Conservation (phyloP, 495 filamentous ascomycete genomes). For the Penicillium ucsense region DNA sequence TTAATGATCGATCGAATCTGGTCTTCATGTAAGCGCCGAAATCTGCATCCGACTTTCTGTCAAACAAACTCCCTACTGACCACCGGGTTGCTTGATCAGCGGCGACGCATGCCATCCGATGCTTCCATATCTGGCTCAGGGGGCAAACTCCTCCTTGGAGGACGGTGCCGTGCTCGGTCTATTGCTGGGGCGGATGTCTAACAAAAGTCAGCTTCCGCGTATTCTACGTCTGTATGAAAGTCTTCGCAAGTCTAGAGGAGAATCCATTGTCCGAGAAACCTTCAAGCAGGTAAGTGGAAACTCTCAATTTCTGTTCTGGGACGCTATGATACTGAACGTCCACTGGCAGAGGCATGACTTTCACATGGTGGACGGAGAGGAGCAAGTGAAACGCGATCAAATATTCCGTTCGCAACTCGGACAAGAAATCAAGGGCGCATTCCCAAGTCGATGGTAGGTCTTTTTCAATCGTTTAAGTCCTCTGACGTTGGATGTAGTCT, state of each 20-base stretch:
- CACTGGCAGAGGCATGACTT: slow-evolving; percentile 45
- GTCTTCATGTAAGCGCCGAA: slow-evolving; percentile 22
- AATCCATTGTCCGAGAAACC: slow-evolving; percentile 43
- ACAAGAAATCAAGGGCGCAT: slow-evolving; percentile 35
- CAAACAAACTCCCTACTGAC: background rate
- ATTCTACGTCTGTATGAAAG: slow-evolving; percentile 49
- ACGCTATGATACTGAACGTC: background rate
- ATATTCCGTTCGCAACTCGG: slow-evolving; percentile 36
- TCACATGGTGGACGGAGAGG: slow-evolving; percentile 48
- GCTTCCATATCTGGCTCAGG: slow-evolving; percentile 58
- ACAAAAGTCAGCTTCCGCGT: slow-evolving; percentile 32
- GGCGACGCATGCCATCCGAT: slow-evolving; percentile 61
- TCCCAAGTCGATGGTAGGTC: slow-evolving; percentile 46
- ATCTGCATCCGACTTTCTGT: background rate
- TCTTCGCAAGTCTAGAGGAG: slow-evolving; percentile 50
- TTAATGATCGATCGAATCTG: slow-evolving; percentile 27
- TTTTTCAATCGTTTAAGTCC: background rate
- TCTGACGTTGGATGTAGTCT: background rate
- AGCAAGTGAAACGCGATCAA: slow-evolving; percentile 41
- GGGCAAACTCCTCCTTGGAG: slow-evolving; percentile 41
- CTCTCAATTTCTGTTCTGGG: background rate
- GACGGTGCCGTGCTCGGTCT: slow-evolving; percentile 42
- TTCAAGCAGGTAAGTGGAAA: slow-evolving; percentile 26
- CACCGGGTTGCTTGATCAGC: slow-evolving; percentile 3
- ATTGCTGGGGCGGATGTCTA: slow-evolving; percentile 28